phyloP scores from a whole-genome alignment of 2,329 filamentous ascomycete species.

The Penicillium griseofulvum region DNA sequence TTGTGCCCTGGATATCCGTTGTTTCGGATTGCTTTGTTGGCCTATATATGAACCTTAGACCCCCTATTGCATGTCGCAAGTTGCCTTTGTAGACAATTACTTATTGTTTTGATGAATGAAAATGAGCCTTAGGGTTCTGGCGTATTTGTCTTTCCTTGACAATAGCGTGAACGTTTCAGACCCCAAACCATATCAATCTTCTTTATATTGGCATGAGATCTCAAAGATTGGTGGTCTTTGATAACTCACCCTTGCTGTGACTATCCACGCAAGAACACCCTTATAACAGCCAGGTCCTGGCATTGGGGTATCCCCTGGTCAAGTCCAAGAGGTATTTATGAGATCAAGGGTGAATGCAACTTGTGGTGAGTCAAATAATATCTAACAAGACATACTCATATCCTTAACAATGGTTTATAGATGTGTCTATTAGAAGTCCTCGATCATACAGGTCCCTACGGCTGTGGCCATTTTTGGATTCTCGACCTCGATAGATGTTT shows the following conservation, averaged over 20 bases:
- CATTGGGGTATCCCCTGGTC: background rate
- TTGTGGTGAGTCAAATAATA: no score
- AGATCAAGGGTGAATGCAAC: no score
- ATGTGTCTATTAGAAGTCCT: constrained; percentile 1
- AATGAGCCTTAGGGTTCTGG: background rate
- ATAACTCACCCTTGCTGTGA: no score
- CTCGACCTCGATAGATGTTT: background rate
- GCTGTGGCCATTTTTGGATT: constrained; percentile 6
- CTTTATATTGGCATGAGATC: background rate
- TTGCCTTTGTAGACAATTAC: background rate
- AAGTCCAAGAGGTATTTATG: background rate
- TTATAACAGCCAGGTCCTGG: no score
- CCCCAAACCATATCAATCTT: background rate
- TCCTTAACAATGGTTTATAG: no score
- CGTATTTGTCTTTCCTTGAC: background rate
- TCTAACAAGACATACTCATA: no score
- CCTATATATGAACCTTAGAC: background rate
- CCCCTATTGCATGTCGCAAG: background rate
- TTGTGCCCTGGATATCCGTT: no score
- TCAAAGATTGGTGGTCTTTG: no score
- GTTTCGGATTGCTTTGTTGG: background rate
- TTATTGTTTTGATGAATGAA: background rate
- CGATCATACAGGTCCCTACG: constrained; percentile 2
- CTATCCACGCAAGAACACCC: no score
- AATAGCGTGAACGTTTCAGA: background rate